Evolutionary conservation across 768 basidiomycete species (phyloP).

Genomic region (Candolleomyces efflorescens): DNA sequence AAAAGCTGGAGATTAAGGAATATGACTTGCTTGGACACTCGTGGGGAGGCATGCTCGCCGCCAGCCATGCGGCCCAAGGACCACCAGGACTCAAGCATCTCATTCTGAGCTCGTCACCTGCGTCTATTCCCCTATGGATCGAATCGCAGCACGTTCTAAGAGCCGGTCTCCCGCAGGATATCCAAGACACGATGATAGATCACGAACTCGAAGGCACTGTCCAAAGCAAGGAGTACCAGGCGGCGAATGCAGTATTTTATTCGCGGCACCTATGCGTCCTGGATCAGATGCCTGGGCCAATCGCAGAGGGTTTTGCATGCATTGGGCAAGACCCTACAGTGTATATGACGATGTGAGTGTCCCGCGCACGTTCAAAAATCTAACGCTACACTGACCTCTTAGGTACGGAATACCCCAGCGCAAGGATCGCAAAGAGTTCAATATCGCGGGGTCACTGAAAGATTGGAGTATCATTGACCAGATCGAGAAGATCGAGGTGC

Average conservation of each 20-base stretch:
- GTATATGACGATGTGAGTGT: constrained; percentile 40
- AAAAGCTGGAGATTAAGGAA: constrained; percentile 38
- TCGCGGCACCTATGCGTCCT: constrained; percentile 38
- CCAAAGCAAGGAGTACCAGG: constrained; percentile 39
- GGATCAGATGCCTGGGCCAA: constrained; percentile 39
- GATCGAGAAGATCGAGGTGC: constrained; percentile 34
- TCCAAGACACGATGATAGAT: constrained; percentile 34
- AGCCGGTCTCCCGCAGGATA: constrained; percentile 33
- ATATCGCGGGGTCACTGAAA: constrained; percentile 35
- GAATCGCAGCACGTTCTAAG: constrained; percentile 13
- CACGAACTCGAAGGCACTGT: constrained; percentile 39
- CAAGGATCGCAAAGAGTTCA: constrained; percentile 34
- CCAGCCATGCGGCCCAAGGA: constrained; percentile 28
- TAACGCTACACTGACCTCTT: background rate
- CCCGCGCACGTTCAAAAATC: background rate
- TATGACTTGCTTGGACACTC: constrained; percentile 52
- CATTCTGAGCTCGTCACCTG: constrained; percentile 41
- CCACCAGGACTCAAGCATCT: constrained; percentile 44
- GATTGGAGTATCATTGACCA: constrained; percentile 42
- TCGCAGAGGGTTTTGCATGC: constrained; percentile 27
- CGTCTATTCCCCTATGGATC: constrained; percentile 40
- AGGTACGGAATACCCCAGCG: constrained; percentile 14
- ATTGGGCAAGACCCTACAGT: constrained; percentile 45
- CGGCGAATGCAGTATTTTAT: constrained; percentile 38
- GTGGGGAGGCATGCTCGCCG: constrained; percentile 48